Evolutionary conservation across 139 green algal species (phyloP), one percentile per base, ranked within the genome.

Genomic region (Chlorella vulgaris): DNA sequence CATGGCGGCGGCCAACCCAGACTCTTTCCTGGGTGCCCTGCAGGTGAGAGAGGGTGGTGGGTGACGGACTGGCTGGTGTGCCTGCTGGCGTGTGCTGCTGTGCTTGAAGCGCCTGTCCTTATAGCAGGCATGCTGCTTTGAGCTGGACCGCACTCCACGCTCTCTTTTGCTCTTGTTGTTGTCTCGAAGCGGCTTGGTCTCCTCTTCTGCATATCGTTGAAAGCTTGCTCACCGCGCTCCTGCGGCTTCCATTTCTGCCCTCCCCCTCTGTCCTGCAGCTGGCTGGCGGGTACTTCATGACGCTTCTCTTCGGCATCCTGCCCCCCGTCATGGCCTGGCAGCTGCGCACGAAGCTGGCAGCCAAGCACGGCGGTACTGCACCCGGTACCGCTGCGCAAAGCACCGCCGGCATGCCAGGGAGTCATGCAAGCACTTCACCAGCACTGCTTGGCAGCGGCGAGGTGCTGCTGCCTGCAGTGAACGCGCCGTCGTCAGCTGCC

Each of bases 281-380:
- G 33, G 74, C 74, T 33, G 73, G 73, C 66, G 81, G 36, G 39
- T 82, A 79, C 33, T 91, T 92, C 67, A 93, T 94, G 85, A 94
- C 90, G 0, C 26, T 82, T 8, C 83, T 96, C 15, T 96, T 92
- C 78, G 92, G 92, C 0, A 33, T 95, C 0, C 33, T 95, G 39
- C 91, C 92, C 0, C 90, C 92, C 2, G 50, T 93, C 0, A 95
- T 95, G 92, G 87, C 85, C 10, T 89, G 83, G 84, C 55, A 58
- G 18, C 62, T 92, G 71, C 75, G 84, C n/a, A 35, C 21, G 4
- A 76, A 78, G 60, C 58, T 69, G 39, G 24, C 38, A 35, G 24
- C 4, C 29, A 53, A 19, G 21, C 7, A 28, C 39, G 26, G 58
- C 60, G 28, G 35, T 15, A 15, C 47, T 10, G 47, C 47, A 55